phyloP scores from a whole-genome alignment of 352 stramenopile species.

The Phytophthora colocasiae region DNA sequence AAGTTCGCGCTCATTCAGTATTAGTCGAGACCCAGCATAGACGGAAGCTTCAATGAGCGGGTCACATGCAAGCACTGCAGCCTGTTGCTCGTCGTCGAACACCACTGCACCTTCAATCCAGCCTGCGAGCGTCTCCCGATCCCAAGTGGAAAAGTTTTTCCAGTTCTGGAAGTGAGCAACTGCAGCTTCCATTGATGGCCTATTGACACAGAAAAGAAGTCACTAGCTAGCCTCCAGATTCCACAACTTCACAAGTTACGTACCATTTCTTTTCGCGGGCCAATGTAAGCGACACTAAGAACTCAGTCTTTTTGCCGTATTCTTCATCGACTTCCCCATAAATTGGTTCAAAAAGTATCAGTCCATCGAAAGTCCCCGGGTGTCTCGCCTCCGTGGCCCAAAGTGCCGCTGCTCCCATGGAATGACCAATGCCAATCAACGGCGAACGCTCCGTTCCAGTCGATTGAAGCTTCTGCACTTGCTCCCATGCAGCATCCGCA shows the following conservation, averaged over 20 bases:
- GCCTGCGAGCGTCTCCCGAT: constrained; percentile 39
- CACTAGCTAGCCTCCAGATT: background rate
- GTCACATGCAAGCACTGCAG: constrained; percentile 38
- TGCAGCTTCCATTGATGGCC: constrained; percentile 31
- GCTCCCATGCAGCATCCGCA: constrained; percentile 18
- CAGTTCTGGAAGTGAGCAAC: constrained; percentile 36
- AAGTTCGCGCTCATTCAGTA: constrained; percentile 41
- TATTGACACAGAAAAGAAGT: constrained; percentile 4
- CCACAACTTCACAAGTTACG: constrained; percentile 1
- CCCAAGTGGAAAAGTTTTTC: constrained; percentile 53
- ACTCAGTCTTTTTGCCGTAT: constrained; percentile 33
- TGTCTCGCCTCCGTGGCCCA: constrained; percentile 48
- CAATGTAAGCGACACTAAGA: constrained; percentile 45
- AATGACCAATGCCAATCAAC: constrained; percentile 50
- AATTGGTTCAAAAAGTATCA: constrained; percentile 59
- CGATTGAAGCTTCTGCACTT: constrained; percentile 27
- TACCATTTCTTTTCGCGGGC: constrained; percentile 48
- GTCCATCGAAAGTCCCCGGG: constrained; percentile 53
- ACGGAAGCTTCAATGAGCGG: constrained; percentile 53
- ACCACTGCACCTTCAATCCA: constrained; percentile 55
- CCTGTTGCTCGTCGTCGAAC: constrained; percentile 29
- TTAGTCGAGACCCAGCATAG: constrained; percentile 35
- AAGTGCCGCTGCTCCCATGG: constrained; percentile 50
- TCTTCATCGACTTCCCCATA: constrained; percentile 30
- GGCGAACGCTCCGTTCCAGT: constrained; percentile 6